Evolutionary conservation across 805 yeast species (phyloP), one percentile per base, ranked within the genome.

Genomic region (Kazachstania psychrophila): DNA sequence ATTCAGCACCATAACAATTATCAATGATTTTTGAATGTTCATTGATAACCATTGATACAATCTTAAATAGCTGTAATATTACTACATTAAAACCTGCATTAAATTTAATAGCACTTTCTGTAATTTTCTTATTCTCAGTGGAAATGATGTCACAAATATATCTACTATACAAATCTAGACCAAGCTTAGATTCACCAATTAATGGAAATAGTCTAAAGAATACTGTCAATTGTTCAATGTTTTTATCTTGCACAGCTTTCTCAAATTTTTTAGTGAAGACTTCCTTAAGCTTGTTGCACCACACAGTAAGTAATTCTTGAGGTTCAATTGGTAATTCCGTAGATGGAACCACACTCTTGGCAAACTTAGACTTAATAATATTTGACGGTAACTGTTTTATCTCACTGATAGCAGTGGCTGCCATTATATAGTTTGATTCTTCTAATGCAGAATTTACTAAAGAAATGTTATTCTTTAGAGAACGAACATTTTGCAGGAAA

Each of bases 181-280:
- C 98, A 13, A 70, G 58, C 16, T 70, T 70, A 39, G 75, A 73
- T 52, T 79, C 73, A 6, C 84, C 84, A 28, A 92, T 78, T 37
- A 88, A 64, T 9, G 98, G 98, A 55, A 92, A 89, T 47, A 87
- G 63, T 49, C 82, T 81, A 63, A 89, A 92, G 55, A 77, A 84
- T 38, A 77, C 67, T 0, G 96, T 84, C 36, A 92, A 63, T 37
- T 74, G 68, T 31, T 73, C 77, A 38, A 84, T 84, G 47, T 85
- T 76, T 37, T 73, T 74, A 0, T 63, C 61, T 9, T 62, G 57
- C 1, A 96, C 81, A 0, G 96, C 94, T 28, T 68, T 67, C 32
- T 69, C 69, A 58, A 92, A 92, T 46, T 78, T 79, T 9, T 63
- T 51, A 24, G 67, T 60, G 49, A 88, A 86, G 3, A 75, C 60